Evolutionary conservation across 2,329 filamentous ascomycete genomes (phyloP).

Genomic region (Colletotrichum paranaense): DNA sequence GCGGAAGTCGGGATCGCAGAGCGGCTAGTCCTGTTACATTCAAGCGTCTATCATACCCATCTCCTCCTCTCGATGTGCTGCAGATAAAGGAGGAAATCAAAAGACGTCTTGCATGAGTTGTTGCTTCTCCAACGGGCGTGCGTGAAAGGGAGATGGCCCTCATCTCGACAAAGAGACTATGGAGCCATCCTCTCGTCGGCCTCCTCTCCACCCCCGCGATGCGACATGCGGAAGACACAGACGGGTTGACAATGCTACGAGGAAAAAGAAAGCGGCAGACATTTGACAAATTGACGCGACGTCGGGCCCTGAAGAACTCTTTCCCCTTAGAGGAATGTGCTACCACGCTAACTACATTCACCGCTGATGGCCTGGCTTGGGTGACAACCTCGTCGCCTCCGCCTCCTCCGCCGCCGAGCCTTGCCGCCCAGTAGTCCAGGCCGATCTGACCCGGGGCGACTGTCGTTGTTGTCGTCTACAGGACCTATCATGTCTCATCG

Average conservation of each 20-base stretch:
- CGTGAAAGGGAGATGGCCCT: background rate
- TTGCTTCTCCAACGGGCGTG: background rate
- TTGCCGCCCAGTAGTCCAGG: background rate
- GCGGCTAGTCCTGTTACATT: background rate
- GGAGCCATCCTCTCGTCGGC: background rate
- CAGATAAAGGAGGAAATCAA: background rate
- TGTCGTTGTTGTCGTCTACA: background rate
- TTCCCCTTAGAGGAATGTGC: background rate
- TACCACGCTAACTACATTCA: background rate
- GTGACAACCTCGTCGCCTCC: background rate
- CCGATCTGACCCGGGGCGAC: background rate
- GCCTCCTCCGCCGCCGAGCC: background rate
- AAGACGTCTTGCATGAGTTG: background rate
- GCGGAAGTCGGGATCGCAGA: conserved; percentile 5
- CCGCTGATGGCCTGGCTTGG: background rate
- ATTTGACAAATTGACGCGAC: background rate
- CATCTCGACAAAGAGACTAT: background rate
- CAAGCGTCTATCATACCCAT: background rate
- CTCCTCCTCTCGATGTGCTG: background rate
- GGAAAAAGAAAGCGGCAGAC: conserved; percentile 4
- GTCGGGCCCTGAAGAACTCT: background rate
- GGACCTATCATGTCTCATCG: background rate
- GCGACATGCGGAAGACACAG: background rate
- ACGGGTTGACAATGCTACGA: background rate
- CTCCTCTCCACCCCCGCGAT: background rate